Conservation (phyloP, 1,284 basidiomycete species). For the Vanrija sp. region DNA sequence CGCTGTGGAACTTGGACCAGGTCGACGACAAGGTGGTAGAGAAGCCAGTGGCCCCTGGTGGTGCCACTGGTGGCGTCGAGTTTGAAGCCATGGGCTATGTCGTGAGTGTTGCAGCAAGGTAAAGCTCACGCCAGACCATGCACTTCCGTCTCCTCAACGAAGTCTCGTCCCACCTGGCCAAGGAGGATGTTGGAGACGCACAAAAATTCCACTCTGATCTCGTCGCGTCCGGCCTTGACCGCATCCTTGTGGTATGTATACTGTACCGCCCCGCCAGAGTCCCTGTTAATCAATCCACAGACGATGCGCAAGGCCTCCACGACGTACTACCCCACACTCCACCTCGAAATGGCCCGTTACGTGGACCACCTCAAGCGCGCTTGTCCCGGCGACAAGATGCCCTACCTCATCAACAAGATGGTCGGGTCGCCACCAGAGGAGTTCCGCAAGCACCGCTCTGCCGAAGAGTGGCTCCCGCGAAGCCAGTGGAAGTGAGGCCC, state of each 20-base stretch:
- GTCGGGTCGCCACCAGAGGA: slow-evolving; percentile 42
- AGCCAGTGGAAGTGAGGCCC: background rate
- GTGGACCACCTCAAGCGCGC: slow-evolving; percentile 56
- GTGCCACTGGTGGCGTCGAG: slow-evolving; percentile 97
- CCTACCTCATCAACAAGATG: slow-evolving; percentile 44
- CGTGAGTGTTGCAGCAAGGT: slow-evolving; percentile 53
- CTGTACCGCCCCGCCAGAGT: background rate
- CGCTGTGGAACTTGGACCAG: slow-evolving; percentile 76
- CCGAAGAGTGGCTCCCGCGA: slow-evolving; percentile 14
- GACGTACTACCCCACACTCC: slow-evolving; percentile 85
- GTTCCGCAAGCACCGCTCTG: slow-evolving; percentile 18
- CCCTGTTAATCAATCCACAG: slow-evolving; percentile 50
- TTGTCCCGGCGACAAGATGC: slow-evolving; percentile 32
- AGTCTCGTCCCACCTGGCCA: slow-evolving; percentile 61
- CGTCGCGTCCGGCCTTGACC: slow-evolving; percentile 81
- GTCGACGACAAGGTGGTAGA: slow-evolving; percentile 79
- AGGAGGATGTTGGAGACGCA: slow-evolving; percentile 62
- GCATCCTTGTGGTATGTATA: slow-evolving; percentile 43
- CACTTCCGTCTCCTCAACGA: slow-evolving; percentile 81
- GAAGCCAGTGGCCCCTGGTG: slow-evolving; percentile 88
- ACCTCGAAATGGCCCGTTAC: slow-evolving; percentile 85
- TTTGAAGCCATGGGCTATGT: slow-evolving; percentile 95
- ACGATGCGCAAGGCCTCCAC: slow-evolving; percentile 87
- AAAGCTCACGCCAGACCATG: slow-evolving; percentile 59
- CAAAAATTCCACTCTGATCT: slow-evolving; percentile 75